Evolutionary conservation across 2,329 filamentous ascomycete genomes (phyloP), one percentile per base, ranked within the genome.

Genomic region (Paraconiothyrium sp.): DNA sequence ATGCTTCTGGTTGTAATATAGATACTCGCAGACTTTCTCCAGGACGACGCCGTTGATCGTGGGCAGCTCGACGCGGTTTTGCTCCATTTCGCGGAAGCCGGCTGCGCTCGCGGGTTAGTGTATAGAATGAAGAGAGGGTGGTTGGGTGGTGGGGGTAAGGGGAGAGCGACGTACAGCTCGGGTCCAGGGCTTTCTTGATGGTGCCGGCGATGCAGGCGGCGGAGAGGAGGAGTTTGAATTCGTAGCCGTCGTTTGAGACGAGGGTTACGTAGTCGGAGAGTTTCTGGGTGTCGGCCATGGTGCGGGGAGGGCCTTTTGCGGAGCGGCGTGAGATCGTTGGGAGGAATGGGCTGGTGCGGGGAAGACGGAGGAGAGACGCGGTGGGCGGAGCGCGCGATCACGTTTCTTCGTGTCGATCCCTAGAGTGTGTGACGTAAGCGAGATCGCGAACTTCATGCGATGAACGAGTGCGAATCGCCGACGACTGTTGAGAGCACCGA

Each of bases 11-110:
- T 91, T 91, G 82, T 93, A 94, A 75, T 93, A 91, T 64, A 93
- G 89, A 79, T 94, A 94, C 79, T 94, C 90, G 77, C 89, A 91
- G 35, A 94, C 89, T 75, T 92, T 93, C 76, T 94, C 91, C 2
- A 94, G 86, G 6, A 93, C 86, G 57, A 90, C 82, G 66, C 88
- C 90, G 78, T 86, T 92, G 78, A 94, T 91, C 70, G 92, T 91
- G 58, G 87, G 85, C 66, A 94, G 89, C 4, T 83, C 81, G 71
- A 90, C 91, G 49, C 88, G 85, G 56, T 89, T 89, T 32, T 86
- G 84, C 62, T 82, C 82, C 4, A 88, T 86, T 79, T 93, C 91
- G 52, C 81, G 73, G 72, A 93, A 93, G 68, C 85, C 85, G 74
- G 84, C 87, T 89, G 72, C 56, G 2, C n/a, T 22, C 41, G 3